These are phyloP conservation scores for Capsella rubella DNA, from an alignment of 441 rosid species.

Conservation along the genomic window DNA sequence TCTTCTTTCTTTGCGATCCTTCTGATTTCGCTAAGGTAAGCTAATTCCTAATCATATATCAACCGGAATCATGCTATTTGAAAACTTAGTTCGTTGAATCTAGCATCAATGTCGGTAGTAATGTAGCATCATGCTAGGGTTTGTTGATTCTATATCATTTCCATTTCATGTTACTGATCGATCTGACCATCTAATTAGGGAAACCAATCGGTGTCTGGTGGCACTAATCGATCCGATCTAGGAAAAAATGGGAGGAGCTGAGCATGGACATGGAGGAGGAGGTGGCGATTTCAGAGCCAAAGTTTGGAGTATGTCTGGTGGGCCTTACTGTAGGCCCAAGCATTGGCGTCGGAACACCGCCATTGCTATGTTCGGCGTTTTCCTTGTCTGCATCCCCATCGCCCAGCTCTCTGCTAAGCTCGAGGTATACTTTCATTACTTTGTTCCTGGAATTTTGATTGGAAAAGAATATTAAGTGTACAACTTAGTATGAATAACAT, in stretches of 20 bases:
- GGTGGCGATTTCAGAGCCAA: slow-evolving; percentile 88
- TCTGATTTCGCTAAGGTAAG: slow-evolving; percentile 30
- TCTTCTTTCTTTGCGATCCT: slow-evolving; percentile 36
- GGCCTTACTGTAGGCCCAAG: slow-evolving; percentile 94
- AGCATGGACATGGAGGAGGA: slow-evolving; percentile 79
- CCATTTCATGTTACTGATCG: neutral
- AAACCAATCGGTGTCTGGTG: slow-evolving; percentile 18
- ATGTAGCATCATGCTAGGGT: slow-evolving; percentile 22
- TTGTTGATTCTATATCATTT: slow-evolving; percentile 29
- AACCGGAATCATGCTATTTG: neutral
- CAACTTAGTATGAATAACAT: neutral
- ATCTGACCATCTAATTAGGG: slow-evolving; percentile 29
- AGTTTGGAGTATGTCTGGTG: slow-evolving; percentile 97
- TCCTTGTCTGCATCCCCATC: slow-evolving; percentile 90
- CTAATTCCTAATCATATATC: neutral
- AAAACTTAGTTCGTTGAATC: slow-evolving; percentile 1
- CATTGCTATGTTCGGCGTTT: slow-evolving; percentile 81
- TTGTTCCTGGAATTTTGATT: slow-evolving; percentile 1
- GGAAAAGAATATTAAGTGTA: neutral
- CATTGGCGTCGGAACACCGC: slow-evolving; percentile 99
- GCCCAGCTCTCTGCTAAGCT: slow-evolving; percentile 96
- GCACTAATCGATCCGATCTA: slow-evolving; percentile 31
- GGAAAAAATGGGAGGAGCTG: slow-evolving; percentile 65
- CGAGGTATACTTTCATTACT: slow-evolving; percentile 58
- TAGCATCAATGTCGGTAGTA: slow-evolving; percentile 7